Conservation (phyloP, 2,329 filamentous ascomycete genomes). For the Pseudopithomyces maydicus region DNA sequence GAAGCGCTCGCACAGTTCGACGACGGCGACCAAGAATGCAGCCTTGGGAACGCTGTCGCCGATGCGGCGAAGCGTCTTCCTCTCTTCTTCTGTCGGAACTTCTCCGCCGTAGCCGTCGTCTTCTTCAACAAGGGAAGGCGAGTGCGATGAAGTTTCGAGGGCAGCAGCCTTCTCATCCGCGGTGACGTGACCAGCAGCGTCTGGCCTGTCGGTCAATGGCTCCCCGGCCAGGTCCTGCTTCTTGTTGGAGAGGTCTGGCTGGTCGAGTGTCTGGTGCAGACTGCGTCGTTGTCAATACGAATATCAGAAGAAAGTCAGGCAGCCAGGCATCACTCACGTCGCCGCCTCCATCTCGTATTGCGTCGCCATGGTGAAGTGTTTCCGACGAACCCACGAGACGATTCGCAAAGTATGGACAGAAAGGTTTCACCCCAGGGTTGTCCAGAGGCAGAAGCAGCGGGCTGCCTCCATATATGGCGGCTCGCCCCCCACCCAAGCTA, state of each 20-base stretch:
- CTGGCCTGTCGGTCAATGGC: conserved; percentile 23
- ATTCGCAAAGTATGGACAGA: conserved; percentile 1
- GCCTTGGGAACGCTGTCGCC: conserved; percentile 53
- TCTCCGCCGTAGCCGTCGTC: conserved; percentile 38
- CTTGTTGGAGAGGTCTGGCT: conserved; percentile 34
- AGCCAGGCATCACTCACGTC: conserved; percentile 27
- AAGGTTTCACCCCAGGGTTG: conserved; percentile 13
- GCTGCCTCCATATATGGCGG: conserved; percentile 31
- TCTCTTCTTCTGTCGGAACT: conserved; percentile 51
- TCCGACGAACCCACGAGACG: not conserved
- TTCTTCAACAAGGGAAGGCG: conserved; percentile 22
- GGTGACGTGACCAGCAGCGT: conserved; percentile 18
- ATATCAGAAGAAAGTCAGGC: not conserved
- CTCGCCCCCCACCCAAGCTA: conserved; percentile 15
- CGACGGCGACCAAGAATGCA: conserved; percentile 55
- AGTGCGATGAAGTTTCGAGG: conserved; percentile 15
- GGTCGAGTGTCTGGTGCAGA: conserved; percentile 36
- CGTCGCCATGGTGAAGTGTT: conserved; percentile 19
- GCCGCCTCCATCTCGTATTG: conserved; percentile 35
- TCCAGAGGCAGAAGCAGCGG: not conserved
- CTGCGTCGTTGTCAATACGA: conserved; percentile 15
- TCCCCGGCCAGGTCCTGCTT: conserved; percentile 34
- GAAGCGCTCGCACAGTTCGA: conserved; percentile 57
- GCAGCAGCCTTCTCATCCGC: conserved; percentile 26
- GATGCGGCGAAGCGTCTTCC: conserved; percentile 50